These are phyloP conservation scores for Schizosaccharomyces octosporus DNA, from an alignment of 805 yeast species.

Conservation along the genomic window DNA sequence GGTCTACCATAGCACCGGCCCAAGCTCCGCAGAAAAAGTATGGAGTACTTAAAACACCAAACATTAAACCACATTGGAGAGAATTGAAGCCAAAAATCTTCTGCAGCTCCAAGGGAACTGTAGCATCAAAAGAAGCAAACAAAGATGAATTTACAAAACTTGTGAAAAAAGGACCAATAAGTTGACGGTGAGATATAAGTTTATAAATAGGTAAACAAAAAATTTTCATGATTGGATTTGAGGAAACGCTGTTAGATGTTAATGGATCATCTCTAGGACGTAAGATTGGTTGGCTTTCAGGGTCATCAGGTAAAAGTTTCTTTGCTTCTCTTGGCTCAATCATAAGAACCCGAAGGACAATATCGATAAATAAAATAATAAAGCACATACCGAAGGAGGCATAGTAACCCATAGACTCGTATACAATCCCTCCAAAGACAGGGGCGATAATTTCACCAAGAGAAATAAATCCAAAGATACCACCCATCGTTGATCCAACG, in stretches of 20 bases:
- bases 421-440: conserved; percentile 15
- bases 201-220: not conserved
- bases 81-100: conserved; percentile 12
- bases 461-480: conserved; percentile 12
- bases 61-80: conserved; percentile 12
- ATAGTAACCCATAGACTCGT: conserved; percentile 13
- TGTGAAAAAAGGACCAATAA: conserved; percentile 9
- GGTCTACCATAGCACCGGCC: conserved; percentile 1
- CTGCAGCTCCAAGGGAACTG: conserved; percentile 13
- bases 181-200: conserved; percentile 6
- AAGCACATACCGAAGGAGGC: conserved; percentile 14
- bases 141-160: conserved; percentile 13
- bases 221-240: not conserved
- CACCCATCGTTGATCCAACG: conserved; percentile 12
- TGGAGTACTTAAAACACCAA: conserved; percentile 4
- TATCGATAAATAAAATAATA: conserved; percentile 12
- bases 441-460: conserved; percentile 15
- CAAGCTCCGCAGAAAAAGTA: not conserved
- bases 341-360: conserved; percentile 13
- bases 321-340: conserved; percentile 10
- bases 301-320: not conserved
- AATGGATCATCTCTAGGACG: not conserved
- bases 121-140: conserved; percentile 14
- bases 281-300: not conserved
- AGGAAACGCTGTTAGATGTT: not conserved